Evolutionary conservation across 805 yeast species (phyloP).

Genomic region (Komagataella mondaviorum): DNA sequence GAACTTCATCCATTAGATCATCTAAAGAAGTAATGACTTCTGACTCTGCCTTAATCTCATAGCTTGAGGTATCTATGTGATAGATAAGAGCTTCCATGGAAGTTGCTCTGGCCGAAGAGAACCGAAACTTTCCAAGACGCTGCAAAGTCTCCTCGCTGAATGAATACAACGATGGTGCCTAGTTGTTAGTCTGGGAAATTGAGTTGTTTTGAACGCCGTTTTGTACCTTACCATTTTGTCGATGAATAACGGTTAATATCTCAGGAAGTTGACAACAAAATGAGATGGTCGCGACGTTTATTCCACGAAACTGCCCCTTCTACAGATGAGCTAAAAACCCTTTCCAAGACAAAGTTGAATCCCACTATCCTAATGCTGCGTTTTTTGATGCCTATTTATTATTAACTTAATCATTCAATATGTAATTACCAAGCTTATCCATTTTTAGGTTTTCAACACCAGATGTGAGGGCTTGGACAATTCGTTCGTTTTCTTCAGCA

Average conservation of each 20-base stretch:
- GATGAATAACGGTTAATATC: not conserved
- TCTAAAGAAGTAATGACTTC: slow-evolving; percentile 38
- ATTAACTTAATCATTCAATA: slow-evolving; percentile 31
- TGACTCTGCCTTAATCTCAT: slow-evolving; percentile 36
- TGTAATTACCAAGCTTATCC: slow-evolving; percentile 77
- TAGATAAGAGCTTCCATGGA: slow-evolving; percentile 49
- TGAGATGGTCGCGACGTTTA: not conserved
- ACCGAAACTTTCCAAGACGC: slow-evolving; percentile 57
- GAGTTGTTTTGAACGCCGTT: too few species aligned
- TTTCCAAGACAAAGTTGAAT: not conserved
- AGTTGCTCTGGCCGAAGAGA: slow-evolving; percentile 52
- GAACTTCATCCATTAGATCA: slow-evolving; percentile 61
- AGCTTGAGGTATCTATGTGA: slow-evolving; percentile 39
- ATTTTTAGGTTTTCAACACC: slow-evolving; percentile 58
- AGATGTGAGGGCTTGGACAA: slow-evolving; percentile 52
- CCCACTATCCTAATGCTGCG: not conserved
- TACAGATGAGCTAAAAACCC: too few species aligned
- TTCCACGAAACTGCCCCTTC: not conserved
- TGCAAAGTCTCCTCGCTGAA: slow-evolving; percentile 48
- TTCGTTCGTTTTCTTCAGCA: slow-evolving; percentile 31
- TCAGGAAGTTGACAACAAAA: not conserved
- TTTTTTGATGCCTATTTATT: not conserved
- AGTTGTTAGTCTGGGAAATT: not conserved
- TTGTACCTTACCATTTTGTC: not conserved
- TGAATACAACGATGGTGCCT: slow-evolving; percentile 43